phyloP scores from a whole-genome alignment of 805 yeast genomes.

The Pichia rugopelliculosa region DNA sequence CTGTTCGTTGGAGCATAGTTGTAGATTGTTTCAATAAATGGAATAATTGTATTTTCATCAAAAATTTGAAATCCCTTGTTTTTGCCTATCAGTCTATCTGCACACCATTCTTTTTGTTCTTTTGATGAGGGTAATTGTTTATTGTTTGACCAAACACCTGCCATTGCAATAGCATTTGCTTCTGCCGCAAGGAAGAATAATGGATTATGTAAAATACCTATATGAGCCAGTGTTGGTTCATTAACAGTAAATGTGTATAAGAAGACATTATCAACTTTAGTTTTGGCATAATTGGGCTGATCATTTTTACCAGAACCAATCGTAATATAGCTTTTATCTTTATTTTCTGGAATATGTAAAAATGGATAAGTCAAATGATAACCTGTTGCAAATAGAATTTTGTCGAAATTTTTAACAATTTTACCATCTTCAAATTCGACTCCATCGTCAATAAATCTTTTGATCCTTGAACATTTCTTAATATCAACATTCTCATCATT shows the following conservation, averaged over 20 bases:
- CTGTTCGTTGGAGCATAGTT: slow-evolving; percentile 11
- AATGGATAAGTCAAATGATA: slow-evolving; percentile 41
- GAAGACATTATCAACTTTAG: slow-evolving; percentile 19
- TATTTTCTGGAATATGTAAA: slow-evolving; percentile 21
- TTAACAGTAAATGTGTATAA: slow-evolving; percentile 31
- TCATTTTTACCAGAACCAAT: slow-evolving; percentile 31
- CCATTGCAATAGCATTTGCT: slow-evolving; percentile 42
- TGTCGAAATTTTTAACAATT: slow-evolving; percentile 27
- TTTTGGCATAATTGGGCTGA: slow-evolving; percentile 9
- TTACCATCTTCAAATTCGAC: slow-evolving; percentile 30
- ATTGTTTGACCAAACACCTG: slow-evolving; percentile 46
- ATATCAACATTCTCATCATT: slow-evolving; percentile 26
- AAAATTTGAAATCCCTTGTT: slow-evolving; percentile 13
- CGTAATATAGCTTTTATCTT: slow-evolving; percentile 12
- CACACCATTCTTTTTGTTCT: slow-evolving; percentile 14
- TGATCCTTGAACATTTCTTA: slow-evolving; percentile 25
- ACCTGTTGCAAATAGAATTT: slow-evolving; percentile 42
- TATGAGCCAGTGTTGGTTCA: slow-evolving; percentile 37
- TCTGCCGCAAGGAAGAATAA: slow-evolving; percentile 44
- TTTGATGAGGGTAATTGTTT: slow-evolving; percentile 31
- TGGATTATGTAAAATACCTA: slow-evolving; percentile 36
- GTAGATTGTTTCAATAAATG: slow-evolving; percentile 8
- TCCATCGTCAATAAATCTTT: slow-evolving; percentile 21
- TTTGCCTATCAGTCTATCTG: slow-evolving; percentile 10
- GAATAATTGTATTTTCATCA: slow-evolving; percentile 11